Evolutionary conservation across 2,329 filamentous ascomycete genomes (phyloP).

Genomic region (Magnaporthiopsis poae): DNA sequence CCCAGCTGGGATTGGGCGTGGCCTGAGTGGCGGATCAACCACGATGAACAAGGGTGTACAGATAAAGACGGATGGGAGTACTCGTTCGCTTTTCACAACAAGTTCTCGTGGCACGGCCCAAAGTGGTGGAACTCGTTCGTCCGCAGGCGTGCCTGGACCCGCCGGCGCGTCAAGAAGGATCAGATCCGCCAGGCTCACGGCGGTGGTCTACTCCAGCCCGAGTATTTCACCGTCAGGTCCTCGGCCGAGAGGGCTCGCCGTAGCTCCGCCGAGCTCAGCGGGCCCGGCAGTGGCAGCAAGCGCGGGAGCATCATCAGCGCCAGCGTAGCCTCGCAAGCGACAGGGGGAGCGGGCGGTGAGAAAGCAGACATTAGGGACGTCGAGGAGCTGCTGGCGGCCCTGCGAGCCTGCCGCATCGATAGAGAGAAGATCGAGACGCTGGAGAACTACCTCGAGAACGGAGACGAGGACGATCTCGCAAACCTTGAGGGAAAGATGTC

Average conservation of each 20-base stretch:
- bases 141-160: constrained; percentile 77
- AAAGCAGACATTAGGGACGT: constrained; percentile 47
- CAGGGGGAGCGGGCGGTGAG: constrained; percentile 44
- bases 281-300: constrained; percentile 24
- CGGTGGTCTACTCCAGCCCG: constrained; percentile 51
- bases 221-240: constrained; percentile 70
- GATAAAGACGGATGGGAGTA: constrained; percentile 96
- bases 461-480: constrained; percentile 61
- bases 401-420: constrained; percentile 67
- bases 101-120: constrained; percentile 77
- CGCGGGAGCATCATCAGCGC: background rate
- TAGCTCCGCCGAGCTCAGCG: constrained; percentile 16
- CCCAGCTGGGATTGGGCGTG: constrained; percentile 87
- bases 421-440: constrained; percentile 79
- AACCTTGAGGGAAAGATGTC: constrained; percentile 70
- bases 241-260: constrained; percentile 30
- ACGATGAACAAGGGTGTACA: constrained; percentile 57
- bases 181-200: constrained; percentile 25
- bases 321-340: background rate
- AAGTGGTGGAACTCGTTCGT: constrained; percentile 94
- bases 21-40: constrained; percentile 54
- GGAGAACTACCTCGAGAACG: constrained; percentile 70
- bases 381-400: constrained; percentile 54
- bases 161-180: constrained; percentile 61
- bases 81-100: constrained; percentile 70